Percentiles rank a stretch among this genome's conserved stretches.
Conservation (phyloP, 1,284 basidiomycete species). For the Boletus coffeatus region DNA sequence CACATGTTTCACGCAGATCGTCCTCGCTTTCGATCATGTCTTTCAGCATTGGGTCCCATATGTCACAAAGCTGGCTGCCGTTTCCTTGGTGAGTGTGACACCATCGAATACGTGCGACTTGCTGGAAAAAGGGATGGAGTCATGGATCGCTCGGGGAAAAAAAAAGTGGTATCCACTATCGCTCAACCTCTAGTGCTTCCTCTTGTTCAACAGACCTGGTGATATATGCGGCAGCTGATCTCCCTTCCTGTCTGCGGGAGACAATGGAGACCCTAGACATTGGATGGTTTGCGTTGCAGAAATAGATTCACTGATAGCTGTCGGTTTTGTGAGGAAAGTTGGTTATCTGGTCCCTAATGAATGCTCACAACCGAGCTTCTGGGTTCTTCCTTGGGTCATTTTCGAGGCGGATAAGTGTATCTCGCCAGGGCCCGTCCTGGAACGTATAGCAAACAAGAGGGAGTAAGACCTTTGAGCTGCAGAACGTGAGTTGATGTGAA, state of each 20-base stretch:
- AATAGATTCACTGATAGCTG: slow-evolving; percentile 82
- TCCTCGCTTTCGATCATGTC: slow-evolving; percentile 72
- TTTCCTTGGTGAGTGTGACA: slow-evolving; percentile 66
- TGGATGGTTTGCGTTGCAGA: slow-evolving; percentile 76
- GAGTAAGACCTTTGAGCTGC: slow-evolving; percentile 67
- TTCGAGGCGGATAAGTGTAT: slow-evolving; percentile 80
- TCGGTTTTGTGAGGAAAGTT: slow-evolving; percentile 1
- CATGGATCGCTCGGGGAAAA: slow-evolving; percentile 1
- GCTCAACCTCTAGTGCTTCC: slow-evolving; percentile 37
- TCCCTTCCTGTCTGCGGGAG: slow-evolving; percentile 56
- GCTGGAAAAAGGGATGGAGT: slow-evolving; percentile 24
- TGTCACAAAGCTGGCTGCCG: slow-evolving; percentile 92
- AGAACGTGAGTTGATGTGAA: slow-evolving; percentile 1
- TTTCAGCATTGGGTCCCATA: slow-evolving; percentile 77
- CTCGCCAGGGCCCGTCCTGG: slow-evolving; percentile 91
- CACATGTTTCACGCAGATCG: slow-evolving; percentile 61
- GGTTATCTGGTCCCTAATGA: background rate
- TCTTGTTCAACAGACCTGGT: slow-evolving; percentile 37
- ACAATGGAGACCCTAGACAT: slow-evolving; percentile 68
- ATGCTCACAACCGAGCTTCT: slow-evolving; percentile 64
- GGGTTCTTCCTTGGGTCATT: slow-evolving; percentile 84
- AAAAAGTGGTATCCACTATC: slow-evolving; percentile 29
- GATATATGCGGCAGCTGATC: slow-evolving; percentile 31
- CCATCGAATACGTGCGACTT: slow-evolving; percentile 91
- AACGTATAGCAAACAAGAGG: slow-evolving; percentile 82